Base-by-base conservation (phyloP, 768 basidiomycete genomes). In the Suillus alpinus region DNA sequence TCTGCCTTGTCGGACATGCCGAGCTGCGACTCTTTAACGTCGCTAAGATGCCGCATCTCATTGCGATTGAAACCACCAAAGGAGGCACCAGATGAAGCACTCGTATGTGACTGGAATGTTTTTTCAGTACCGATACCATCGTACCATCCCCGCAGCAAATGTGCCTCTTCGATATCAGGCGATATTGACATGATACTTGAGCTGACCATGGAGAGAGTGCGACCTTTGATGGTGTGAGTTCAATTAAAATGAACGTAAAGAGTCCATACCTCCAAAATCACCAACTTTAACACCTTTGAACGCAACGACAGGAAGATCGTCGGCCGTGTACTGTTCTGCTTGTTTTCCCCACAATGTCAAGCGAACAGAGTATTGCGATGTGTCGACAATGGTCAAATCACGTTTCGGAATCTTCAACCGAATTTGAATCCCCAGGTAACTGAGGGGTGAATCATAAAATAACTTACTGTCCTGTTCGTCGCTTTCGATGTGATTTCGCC, bases 271-370 rank as follows among this genome's bases (percentile, higher is more conserved):
- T 68, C 89, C 88, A 72, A 89, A 99, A 65, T 98, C 96, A 31
- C 93, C 88, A 43, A 98, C 92, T 72, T 89, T 93, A 64, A 94
- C 92, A 26, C 92, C 90, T 75, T 95, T 97, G 83, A 95, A 92
- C 4, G 96, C 96, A 64, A 95, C 82, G 34, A 98, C 87, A 9
- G 92, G 86, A 55, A 81, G 70, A 53, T 80, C 80, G 12, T 81
- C 78, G 6, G 80, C 76, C n/a, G 74, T 72, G 71, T 86, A 98
- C 43, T 83, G 82, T 71, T 98, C 94, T 0, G 96, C 96, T 72
- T 93, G 91, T 72, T 91, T 94, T 26, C 96, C 97, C 97, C 96
- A 99, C 34, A 98, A 78, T 3, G 96, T 99, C 65, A 98, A 71
- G 37, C 93, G 85, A 43, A 93, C 87, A 16, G 87, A 84, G 68